Percentiles rank a stretch among this genome's conserved stretches.
Evolutionary conservation across 345 rosid genomes (phyloP).

Genomic region (Populus davidiana): DNA sequence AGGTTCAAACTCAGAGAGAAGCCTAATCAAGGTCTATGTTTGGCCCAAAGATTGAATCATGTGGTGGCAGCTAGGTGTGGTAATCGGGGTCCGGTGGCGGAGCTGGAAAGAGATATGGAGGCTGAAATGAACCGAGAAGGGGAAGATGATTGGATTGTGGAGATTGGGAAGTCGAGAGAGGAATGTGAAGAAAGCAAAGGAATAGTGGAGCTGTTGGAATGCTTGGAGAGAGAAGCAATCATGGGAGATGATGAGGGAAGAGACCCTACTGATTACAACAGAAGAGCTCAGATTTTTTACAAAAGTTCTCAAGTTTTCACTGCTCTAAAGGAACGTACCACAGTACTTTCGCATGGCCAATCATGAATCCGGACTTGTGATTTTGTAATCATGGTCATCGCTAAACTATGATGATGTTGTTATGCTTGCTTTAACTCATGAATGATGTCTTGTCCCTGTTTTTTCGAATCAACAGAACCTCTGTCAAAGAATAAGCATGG

Average conservation of each 20-base stretch:
- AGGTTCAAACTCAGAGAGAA: not conserved
- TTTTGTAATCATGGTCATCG: too few relatives aligned
- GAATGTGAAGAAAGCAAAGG: constrained; percentile 48
- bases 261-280: constrained; percentile 60
- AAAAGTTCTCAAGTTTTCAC: constrained; percentile 59
- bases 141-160: constrained; percentile 38
- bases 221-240: constrained; percentile 82
- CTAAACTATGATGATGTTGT: too few relatives aligned
- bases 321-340: constrained; percentile 44
- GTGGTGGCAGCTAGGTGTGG: constrained; percentile 23
- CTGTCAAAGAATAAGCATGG: too few relatives aligned
- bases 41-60: not conserved
- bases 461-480: too few relatives aligned
- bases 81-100: constrained; percentile 23
- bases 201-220: constrained; percentile 56
- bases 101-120: constrained; percentile 23
- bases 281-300: constrained; percentile 81
- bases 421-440: too few relatives aligned
- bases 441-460: too few relatives aligned
- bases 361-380: too few relatives aligned
- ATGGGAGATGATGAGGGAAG: constrained; percentile 78
- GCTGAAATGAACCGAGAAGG: constrained; percentile 29
- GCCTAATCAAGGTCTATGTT: not conserved
- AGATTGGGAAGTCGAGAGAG: constrained; percentile 27
- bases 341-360: not conserved